phyloP scores from a whole-genome alignment of 179 eudicot genomes.

The Beta macrorhiza region DNA sequence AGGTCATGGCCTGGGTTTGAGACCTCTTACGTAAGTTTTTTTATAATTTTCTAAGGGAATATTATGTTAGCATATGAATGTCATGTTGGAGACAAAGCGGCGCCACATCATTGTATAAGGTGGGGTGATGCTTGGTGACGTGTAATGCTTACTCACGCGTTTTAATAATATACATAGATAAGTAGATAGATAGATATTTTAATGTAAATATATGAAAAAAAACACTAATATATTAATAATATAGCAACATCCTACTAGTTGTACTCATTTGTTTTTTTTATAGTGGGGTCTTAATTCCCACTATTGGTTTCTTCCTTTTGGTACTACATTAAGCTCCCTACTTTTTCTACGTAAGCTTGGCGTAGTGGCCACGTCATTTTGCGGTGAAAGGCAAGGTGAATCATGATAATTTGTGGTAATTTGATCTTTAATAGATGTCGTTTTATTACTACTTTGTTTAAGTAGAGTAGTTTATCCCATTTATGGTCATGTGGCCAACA shows the following conservation, averaged over 20 bases:
- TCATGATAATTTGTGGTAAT: not conserved
- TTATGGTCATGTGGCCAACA: too few species aligned
- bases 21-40: too few species aligned
- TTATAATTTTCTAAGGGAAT: too few species aligned
- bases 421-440: not conserved
- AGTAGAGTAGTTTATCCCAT: too few species aligned
- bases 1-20: too few species aligned
- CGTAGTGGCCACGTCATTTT: conserved; percentile 31
- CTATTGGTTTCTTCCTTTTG: not conserved
- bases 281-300: conserved; percentile 6
- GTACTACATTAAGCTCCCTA: not conserved
- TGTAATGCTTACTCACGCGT: too few species aligned
- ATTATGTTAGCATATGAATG: too few species aligned
- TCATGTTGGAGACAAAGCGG: too few species aligned
- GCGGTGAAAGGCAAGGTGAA: not conserved
- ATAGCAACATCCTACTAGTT: not conserved
- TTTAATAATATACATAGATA: too few species aligned
- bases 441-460: not conserved
- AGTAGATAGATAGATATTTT: too few species aligned
- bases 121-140: too few species aligned
- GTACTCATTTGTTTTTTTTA: not conserved
- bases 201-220: not conserved
- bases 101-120: too few species aligned
- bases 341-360: conserved; percentile 26
- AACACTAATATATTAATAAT: not conserved